phyloP scores from a whole-genome alignment of 176 grass and related monocot genomes.

The Avena sativa region DNA sequence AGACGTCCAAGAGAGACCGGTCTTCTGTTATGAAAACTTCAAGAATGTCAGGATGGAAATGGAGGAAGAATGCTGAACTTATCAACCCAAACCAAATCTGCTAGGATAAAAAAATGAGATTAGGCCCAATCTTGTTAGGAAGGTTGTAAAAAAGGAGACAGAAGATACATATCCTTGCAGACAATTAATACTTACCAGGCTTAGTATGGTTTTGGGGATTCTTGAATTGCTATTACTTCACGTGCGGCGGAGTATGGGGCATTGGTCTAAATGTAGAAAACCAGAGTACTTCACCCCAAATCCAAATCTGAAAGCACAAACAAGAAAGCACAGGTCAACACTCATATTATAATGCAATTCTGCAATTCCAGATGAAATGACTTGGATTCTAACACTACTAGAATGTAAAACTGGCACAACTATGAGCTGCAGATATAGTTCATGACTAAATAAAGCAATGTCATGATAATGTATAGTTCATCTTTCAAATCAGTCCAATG shows the following conservation, averaged over 20 bases:
- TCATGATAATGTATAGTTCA: background rate
- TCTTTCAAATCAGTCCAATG: background rate
- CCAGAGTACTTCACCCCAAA: slow-evolving; percentile 66
- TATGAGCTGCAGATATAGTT: background rate
- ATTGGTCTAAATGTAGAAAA: slow-evolving; percentile 56
- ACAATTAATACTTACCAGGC: slow-evolving; percentile 39
- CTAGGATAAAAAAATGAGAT: slow-evolving; percentile 17
- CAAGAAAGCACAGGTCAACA: background rate
- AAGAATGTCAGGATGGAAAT: slow-evolving; percentile 11
- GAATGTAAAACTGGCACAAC: background rate
- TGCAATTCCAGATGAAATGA: background rate
- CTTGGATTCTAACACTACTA: background rate
- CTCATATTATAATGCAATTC: slow-evolving; percentile 30
- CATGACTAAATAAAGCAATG: background rate
- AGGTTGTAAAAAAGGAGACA: slow-evolving; percentile 17
- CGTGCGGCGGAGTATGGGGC: background rate
- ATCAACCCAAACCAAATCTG: slow-evolving; percentile 48
- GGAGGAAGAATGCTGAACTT: background rate
- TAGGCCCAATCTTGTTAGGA: background rate
- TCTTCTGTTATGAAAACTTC: slow-evolving; percentile 30
- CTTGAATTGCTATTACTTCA: slow-evolving; percentile 36
- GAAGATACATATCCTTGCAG: slow-evolving; percentile 8
- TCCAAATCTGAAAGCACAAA: slow-evolving; percentile 53
- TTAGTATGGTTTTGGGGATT: slow-evolving; percentile 41
- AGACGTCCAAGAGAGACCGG: background rate